Evolutionary conservation across 805 yeast species (phyloP).

Genomic region (Yamadazyma ubonensis): DNA sequence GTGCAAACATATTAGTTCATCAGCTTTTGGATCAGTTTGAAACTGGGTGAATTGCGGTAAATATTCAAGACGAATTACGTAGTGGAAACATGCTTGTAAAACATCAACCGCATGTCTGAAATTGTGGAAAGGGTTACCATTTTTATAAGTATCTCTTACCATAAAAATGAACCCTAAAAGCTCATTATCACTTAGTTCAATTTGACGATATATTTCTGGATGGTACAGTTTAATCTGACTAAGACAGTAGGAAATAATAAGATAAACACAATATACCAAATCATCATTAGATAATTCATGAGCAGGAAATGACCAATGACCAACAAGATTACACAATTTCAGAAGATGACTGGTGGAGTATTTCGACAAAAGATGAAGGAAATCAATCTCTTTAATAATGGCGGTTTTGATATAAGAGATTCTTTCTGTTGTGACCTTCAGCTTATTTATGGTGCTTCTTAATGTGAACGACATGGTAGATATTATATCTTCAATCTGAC

Average conservation of each 20-base stretch:
- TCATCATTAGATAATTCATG: slow-evolving; percentile 66
- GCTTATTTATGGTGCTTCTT: slow-evolving; percentile 24
- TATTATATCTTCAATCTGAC: slow-evolving; percentile 22
- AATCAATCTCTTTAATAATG: slow-evolving; percentile 30
- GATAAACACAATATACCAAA: slow-evolving; percentile 55
- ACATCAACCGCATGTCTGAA: slow-evolving; percentile 96
- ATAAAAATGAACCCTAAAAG: slow-evolving; percentile 61
- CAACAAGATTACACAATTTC: slow-evolving; percentile 41
- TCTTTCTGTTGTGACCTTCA: slow-evolving; percentile 21
- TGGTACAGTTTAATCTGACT: slow-evolving; percentile 19
- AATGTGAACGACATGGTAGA: slow-evolving; percentile 38
- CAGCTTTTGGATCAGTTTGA: slow-evolving; percentile 29
- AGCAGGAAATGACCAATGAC: slow-evolving; percentile 71
- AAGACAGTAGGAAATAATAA: slow-evolving; percentile 51
- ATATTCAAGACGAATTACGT: slow-evolving; percentile 45
- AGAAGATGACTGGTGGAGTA: slow-evolving; percentile 24
- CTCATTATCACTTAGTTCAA: slow-evolving; percentile 33
- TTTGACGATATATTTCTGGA: slow-evolving; percentile 8
- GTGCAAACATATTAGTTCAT: slow-evolving; percentile 21
- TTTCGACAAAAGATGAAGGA: slow-evolving; percentile 26
- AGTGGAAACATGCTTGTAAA: slow-evolving; percentile 80
- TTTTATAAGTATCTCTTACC: slow-evolving; percentile 75
- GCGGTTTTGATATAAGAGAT: slow-evolving; percentile 24
- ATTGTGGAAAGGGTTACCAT: slow-evolving; percentile 90
- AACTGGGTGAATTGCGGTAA: slow-evolving; percentile 39